Percentiles rank a stretch among this genome's conserved stretches.
These are phyloP conservation scores for Xerocomus cyaneibrunnescens DNA, from an alignment of 1,284 basidiomycete genomes.

Conservation along the genomic window DNA sequence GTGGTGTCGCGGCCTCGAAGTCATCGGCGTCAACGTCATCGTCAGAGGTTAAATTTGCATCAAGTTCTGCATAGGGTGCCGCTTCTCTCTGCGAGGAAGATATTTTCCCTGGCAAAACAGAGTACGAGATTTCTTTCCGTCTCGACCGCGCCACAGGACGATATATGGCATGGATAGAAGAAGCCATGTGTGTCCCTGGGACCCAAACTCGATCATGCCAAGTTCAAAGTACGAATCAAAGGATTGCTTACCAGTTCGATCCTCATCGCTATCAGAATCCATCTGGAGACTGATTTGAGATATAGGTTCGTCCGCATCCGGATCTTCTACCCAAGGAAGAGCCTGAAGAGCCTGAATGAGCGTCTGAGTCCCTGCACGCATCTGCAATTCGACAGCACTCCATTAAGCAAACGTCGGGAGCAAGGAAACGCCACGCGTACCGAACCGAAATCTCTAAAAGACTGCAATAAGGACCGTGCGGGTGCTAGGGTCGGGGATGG, in stretches of 20 bases:
- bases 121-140: constrained; percentile 39
- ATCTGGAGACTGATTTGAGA: constrained; percentile 39
- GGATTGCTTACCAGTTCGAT: constrained; percentile 35
- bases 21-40: constrained; percentile 63
- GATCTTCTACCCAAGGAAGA: constrained; percentile 68
- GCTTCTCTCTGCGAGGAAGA: constrained; percentile 21
- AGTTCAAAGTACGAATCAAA: constrained; percentile 17
- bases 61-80: constrained; percentile 31
- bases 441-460: constrained; percentile 65
- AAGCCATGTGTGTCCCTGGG: constrained; percentile 50
- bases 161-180: constrained; percentile 84
- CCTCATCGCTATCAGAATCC: constrained; percentile 64
- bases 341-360: constrained; percentile 83
- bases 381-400: constrained; percentile 42
- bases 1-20: constrained; percentile 50
- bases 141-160: constrained; percentile 72
- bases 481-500: constrained; percentile 56
- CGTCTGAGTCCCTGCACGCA: constrained; percentile 80
- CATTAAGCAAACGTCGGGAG: constrained; percentile 7
- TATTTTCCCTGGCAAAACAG: constrained; percentile 31
- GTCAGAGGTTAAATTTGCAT: constrained; percentile 30
- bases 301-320: constrained; percentile 63
- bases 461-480: constrained; percentile 44
- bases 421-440: constrained; percentile 41
- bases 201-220: constrained; percentile 3